Percentiles rank a stretch among this genome's conserved stretches.
These are phyloP conservation scores for Mycena kentingensis DNA, from an alignment of 768 basidiomycete genomes.

Conservation along the genomic window DNA sequence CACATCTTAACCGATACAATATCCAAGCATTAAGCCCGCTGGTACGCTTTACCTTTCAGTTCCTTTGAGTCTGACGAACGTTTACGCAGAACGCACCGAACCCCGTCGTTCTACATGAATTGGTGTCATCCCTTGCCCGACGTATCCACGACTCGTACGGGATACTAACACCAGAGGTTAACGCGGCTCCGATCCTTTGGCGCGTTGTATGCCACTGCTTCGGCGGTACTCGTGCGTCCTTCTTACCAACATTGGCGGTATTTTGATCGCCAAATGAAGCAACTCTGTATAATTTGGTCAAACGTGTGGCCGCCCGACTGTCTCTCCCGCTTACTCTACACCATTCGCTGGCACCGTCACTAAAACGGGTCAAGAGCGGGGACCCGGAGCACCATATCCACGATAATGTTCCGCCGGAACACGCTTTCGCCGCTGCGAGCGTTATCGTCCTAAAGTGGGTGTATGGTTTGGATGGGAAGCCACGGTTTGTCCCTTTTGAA, in stretches of 20 bases:
- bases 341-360: conserved; percentile 48
- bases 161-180: conserved; percentile 70
- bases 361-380: conserved; percentile 34
- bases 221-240: conserved; percentile 71
- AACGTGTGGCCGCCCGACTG: conserved; percentile 56
- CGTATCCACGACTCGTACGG: conserved; percentile 54
- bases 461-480: conserved; percentile 77
- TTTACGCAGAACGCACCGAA: conserved; percentile 62
- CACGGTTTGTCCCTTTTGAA: conserved; percentile 44
- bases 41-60: conserved; percentile 44
- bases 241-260: conserved; percentile 14
- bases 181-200: conserved; percentile 80
- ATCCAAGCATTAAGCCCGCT: conserved; percentile 67
- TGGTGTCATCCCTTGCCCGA: conserved; percentile 64
- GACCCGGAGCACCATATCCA: conserved; percentile 52
- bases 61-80: not conserved
- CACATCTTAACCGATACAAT: conserved; percentile 74
- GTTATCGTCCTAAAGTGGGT: conserved; percentile 81
- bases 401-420: conserved; percentile 71
- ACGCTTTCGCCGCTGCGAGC: conserved; percentile 57
- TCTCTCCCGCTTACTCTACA: conserved; percentile 64
- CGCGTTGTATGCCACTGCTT: conserved; percentile 59
- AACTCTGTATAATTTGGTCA: conserved; percentile 63
- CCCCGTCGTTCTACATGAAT: conserved; percentile 55
- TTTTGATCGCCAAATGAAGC: conserved; percentile 42